A percentile compares a stretch with the other conserved stretches of the same genome.
phyloP scores from a whole-genome alignment of 805 yeast genomes.

The Dipodascus albidus region DNA sequence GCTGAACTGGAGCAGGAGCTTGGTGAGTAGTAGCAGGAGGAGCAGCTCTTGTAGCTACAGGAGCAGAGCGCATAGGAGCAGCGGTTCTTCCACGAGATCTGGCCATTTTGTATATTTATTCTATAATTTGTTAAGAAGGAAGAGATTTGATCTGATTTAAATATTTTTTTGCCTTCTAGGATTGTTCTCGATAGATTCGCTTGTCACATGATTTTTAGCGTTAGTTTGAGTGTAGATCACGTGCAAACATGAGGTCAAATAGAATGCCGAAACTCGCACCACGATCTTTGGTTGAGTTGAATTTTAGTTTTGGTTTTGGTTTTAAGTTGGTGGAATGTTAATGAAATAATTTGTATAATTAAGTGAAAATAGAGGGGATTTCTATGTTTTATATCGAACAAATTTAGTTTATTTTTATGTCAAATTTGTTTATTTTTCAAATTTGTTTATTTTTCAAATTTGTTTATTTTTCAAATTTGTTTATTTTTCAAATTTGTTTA shows the following conservation, averaged over 20 bases:
- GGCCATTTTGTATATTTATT: constrained; percentile 8
- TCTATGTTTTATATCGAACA: no score
- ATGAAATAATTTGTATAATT: neutral
- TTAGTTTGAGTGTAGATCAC: neutral
- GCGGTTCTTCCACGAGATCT: constrained; percentile 29
- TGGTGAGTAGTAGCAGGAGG: constrained; percentile 32
- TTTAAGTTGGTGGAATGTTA: no score
- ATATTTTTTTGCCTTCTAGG: neutral
- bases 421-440: no score
- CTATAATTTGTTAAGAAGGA: constrained; percentile 1
- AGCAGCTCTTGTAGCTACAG: constrained; percentile 32
- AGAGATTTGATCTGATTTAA: neutral
- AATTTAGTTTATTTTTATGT: no score
- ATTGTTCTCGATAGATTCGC: constrained; percentile 1
- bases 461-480: no score
- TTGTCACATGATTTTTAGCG: neutral
- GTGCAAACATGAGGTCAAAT: no score
- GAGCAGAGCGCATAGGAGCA: constrained; percentile 25
- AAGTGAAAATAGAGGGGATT: no score
- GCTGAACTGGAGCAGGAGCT: constrained; percentile 41
- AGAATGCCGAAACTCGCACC: neutral
- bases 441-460: no score
- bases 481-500: no score
- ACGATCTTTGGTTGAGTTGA: neutral
- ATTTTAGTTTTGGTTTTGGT: neutral